Base-by-base conservation (phyloP, 148 eudicot genomes). In the Rhododendron vialii region DNA sequence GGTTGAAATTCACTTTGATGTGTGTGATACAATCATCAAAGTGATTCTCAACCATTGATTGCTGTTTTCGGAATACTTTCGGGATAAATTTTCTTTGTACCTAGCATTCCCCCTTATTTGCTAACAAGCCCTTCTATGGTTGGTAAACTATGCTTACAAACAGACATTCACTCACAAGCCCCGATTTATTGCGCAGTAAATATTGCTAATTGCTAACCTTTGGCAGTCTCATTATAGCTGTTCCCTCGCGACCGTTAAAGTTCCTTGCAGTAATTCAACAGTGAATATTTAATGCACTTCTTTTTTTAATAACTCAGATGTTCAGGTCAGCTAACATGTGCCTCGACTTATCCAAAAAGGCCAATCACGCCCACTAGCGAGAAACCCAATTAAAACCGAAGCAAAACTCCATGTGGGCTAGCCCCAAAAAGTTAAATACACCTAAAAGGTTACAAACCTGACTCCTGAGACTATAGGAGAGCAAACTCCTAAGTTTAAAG, bases 321-420 rank as follows among this genome's bases (percentile, higher is more conserved):
- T 55, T 0, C 0, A 0, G 0, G 0, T 13, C 2, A 47, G 50
- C 50, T 47, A 47, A 47, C 50, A 1, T 14, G 4, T 1, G 20
- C 3, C 18, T 3, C 57, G 1, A 53, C 20, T 13, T 13, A 53
- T 53, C 11, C 50, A 53, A 1, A 53, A 4, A 53, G 15, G 18
- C 1, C 63, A 18, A 17, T 57, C 63, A 1, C 24, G 18, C 7
- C 63, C 24, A 20, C 2, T 59, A 0, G 10, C 26, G 0, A 0
- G 0, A 1, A 20, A 6, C 3, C 26, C 65, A 59, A 59, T 59
- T 59, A 59, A 59, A 59, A 0, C 1, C 22, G 22, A 55, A 18
- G 2, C 22, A 55, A 55, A 55, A 18, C 61, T 55, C 7, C 0
- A 10, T 5, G 0, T 22, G 7, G 10, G 5, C 10, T 59, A 59